Conservation (phyloP, 805 yeast genomes). For the Yamadazyma endophytica region DNA sequence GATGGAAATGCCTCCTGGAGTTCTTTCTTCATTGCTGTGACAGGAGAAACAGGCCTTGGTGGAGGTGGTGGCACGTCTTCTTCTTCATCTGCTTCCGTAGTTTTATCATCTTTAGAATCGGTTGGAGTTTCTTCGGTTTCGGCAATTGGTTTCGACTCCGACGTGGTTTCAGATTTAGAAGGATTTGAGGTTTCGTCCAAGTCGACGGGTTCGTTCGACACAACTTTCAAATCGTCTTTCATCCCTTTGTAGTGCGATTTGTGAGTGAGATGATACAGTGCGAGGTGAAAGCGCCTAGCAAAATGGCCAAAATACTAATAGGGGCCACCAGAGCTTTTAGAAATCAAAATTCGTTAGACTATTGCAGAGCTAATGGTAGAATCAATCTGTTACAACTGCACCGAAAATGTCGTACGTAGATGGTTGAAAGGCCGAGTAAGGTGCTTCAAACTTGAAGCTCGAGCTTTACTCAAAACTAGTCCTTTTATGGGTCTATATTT, state of each 20-base stretch:
- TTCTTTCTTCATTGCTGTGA: conserved; percentile 50
- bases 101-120: neutral
- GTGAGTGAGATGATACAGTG: neutral
- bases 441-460: no score
- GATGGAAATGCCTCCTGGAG: conserved; percentile 84
- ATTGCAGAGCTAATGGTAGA: no score
- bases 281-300: no score
- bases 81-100: conserved; percentile 2
- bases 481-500: neutral
- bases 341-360: no score
- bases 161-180: neutral
- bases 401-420: no score
- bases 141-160: conserved; percentile 1
- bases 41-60: conserved; percentile 60
- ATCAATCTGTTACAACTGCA: no score
- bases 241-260: conserved; percentile 2
- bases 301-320: no score
- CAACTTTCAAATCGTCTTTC: conserved; percentile 25
- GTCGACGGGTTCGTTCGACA: conserved; percentile 31
- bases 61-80: conserved; percentile 35
- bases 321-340: no score
- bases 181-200: no score
- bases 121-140: no score
- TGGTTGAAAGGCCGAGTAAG: no score
- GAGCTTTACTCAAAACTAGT: neutral